Evolutionary conservation across 306 rosid species (phyloP), one percentile per base, ranked within the genome.

Genomic region (Fagus sylvatica): DNA sequence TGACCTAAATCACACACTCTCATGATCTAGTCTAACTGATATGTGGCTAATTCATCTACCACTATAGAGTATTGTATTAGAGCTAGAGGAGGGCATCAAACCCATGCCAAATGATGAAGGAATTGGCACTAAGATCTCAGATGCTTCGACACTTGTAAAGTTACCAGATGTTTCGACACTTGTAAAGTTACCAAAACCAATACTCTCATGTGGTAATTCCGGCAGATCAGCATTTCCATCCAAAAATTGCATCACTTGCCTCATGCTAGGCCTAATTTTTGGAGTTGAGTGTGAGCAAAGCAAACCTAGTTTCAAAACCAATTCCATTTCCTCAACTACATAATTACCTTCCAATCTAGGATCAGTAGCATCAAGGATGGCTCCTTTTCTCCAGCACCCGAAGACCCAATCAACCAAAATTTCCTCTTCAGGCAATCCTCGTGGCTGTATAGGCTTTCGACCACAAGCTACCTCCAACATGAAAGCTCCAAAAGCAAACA

Each of bases 401-500:
- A 78, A 85, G 4, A 91, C 94, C 82, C 70, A 82, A 54, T 91
- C 94, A 70, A 89, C 85, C 81, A 91, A 80, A 42, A 86, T 81
- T 37, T 71, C 39, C 40, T 76, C 87, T 30, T 84, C 86, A 12
- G 69, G 40, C 16, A 34, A 81, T 1, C 73, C 71, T 54, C 51
- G 68, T 9, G 74, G 79, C 53, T 90, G 83, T 22, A 87, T 84
- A 0, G 97, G 96, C 81, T 86, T 88, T 53, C 90, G 85, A 49
- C 97, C 96, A 61, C 96, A 87, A 3, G 76, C 87, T 6, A 90
- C 91, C 68, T 92, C 97, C 0, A 92, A 86, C 67, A 90, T n/a
- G 57, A 90, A 84, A 11, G 88, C 87, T 7, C 93, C 92, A 57
- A 87, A 92, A 32, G 92, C 83, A 69, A 75, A 92, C 46, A 90